phyloP scores from a whole-genome alignment of 176 grass and related monocot genomes.

The Aegilops speltoides region DNA sequence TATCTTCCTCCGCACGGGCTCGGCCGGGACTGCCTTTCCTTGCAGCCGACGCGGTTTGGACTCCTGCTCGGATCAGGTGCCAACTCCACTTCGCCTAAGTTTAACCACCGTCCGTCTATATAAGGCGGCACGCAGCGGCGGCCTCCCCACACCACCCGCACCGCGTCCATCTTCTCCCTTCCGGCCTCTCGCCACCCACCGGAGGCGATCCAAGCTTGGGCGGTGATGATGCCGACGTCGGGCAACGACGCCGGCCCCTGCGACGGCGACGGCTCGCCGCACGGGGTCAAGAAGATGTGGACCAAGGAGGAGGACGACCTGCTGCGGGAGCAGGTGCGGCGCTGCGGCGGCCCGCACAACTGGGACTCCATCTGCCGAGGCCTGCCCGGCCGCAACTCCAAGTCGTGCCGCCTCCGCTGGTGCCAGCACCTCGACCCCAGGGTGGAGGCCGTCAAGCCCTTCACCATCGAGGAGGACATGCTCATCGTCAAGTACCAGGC shows the following conservation, averaged over 20 bases:
- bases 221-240: neutral
- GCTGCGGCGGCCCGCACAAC: conserved; percentile 46
- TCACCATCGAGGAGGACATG: conserved; percentile 40
- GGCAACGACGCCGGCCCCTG: neutral
- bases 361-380: conserved; percentile 50
- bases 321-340: conserved; percentile 50
- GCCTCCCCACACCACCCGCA: neutral
- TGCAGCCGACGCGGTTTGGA: neutral
- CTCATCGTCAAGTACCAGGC: conserved; percentile 33
- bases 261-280: neutral
- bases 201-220: neutral
- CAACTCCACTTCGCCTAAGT: neutral
- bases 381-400: conserved; percentile 42
- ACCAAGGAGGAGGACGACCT: conserved; percentile 47
- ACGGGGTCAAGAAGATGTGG: conserved; percentile 56
- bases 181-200: neutral
- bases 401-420: conserved; percentile 84
- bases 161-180: neutral
- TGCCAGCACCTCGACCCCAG: conserved; percentile 60
- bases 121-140: neutral
- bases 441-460: neutral
- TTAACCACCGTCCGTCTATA: neutral
- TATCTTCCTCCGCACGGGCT: neutral
- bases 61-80: neutral
- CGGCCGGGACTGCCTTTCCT: neutral